Conservation (phyloP, 768 basidiomycete species). For the Leccinum truebloodii region DNA sequence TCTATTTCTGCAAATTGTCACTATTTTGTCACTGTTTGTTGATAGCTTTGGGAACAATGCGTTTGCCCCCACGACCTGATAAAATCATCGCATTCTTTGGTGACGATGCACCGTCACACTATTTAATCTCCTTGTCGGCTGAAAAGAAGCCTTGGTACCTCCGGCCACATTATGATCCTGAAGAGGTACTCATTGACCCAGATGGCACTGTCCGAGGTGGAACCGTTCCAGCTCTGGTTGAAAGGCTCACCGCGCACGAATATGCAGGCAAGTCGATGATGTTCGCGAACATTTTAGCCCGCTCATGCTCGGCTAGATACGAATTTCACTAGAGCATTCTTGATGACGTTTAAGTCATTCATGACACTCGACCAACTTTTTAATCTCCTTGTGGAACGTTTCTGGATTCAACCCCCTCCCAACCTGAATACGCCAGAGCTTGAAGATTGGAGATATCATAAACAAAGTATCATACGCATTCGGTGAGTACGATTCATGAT, state of each 20-base stretch:
- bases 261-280: constrained; percentile 46
- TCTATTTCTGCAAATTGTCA: constrained; percentile 1
- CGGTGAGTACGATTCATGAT: constrained; percentile 42
- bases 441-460: constrained; percentile 55
- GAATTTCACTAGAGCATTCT: constrained; percentile 59
- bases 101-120: constrained; percentile 47
- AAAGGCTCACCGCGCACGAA: constrained; percentile 67
- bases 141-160: constrained; percentile 60
- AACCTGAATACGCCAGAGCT: constrained; percentile 44
- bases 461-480: constrained; percentile 58
- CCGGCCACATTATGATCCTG: constrained; percentile 51
- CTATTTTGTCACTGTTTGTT: background rate
- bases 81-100: constrained; percentile 57
- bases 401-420: constrained; percentile 54
- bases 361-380: constrained; percentile 57
- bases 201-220: constrained; percentile 65
- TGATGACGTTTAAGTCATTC: constrained; percentile 72
- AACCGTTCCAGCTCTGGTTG: constrained; percentile 59
- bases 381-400: constrained; percentile 53
- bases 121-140: constrained; percentile 40
- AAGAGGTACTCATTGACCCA: constrained; percentile 62
- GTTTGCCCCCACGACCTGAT: constrained; percentile 24
- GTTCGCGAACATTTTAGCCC: background rate
- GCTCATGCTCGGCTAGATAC: constrained; percentile 41
- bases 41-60: constrained; percentile 18